A percentile compares a stretch with the other conserved stretches of the same genome.
Conservation (phyloP, 176 grass and related monocot genomes). For the Aegilops longissima region DNA sequence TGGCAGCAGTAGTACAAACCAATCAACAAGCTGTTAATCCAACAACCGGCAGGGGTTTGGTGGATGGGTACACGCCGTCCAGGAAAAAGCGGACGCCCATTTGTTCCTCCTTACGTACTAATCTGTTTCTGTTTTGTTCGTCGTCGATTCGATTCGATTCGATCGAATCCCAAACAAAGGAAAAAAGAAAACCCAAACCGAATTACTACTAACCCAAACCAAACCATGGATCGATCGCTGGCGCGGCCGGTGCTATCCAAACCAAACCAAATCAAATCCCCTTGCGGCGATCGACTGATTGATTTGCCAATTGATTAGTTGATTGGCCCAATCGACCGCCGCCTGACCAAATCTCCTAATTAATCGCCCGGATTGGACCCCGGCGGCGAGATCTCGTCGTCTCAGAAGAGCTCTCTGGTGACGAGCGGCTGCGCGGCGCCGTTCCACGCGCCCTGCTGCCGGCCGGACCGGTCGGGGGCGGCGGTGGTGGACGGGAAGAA, state of each 20-base stretch:
- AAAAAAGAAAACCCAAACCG: neutral
- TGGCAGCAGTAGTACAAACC: conserved; percentile 39
- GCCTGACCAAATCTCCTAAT: conserved; percentile 27
- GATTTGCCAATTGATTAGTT: conserved; percentile 14
- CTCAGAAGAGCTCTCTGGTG: conserved; percentile 53
- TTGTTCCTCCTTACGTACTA: conserved; percentile 12
- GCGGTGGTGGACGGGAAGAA: conserved; percentile 39
- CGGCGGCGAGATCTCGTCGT: neutral
- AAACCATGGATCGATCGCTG: neutral
- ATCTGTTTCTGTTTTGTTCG: conserved; percentile 10
- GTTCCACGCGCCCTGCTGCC: conserved; percentile 50
- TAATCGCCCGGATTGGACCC: neutral
- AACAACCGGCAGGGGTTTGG: conserved; percentile 48
- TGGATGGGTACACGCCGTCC: conserved; percentile 55
- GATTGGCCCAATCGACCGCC: conserved; percentile 21
- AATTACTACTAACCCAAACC: neutral
- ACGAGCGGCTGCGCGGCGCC: conserved; percentile 37
- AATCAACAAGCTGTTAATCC: conserved; percentile 39
- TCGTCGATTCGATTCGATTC: neutral
- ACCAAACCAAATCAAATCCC: conserved; percentile 17
- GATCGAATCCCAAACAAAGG: conserved; percentile 22
- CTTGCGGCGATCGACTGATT: neutral
- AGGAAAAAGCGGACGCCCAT: conserved; percentile 60
- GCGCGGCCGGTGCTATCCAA: neutral
- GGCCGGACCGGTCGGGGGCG: conserved; percentile 23